Percentiles rank a stretch among this genome's conserved stretches.
phyloP scores from a whole-genome alignment of 2,329 filamentous ascomycete genomes.

The Xylaria polymorpha region DNA sequence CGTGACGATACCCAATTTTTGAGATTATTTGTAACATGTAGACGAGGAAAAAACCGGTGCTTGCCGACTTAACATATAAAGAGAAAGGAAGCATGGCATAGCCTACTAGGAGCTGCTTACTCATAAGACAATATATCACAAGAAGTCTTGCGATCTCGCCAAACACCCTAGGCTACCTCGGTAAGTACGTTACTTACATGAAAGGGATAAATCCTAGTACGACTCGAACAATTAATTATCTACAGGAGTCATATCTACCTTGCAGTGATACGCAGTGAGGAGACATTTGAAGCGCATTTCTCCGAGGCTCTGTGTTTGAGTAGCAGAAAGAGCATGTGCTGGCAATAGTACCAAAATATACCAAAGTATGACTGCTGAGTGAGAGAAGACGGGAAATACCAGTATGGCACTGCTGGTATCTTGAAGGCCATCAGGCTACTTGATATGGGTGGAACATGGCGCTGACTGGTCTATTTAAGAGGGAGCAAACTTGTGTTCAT shows the following conservation, averaged over 20 bases:
- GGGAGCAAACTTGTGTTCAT: not conserved
- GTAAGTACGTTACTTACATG: not conserved
- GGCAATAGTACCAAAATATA: not conserved
- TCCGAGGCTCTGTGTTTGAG: not conserved
- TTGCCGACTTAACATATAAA: not conserved
- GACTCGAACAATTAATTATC: not conserved
- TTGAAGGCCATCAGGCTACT: not conserved
- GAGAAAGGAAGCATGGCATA: not conserved
- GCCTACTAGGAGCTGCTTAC: slow-evolving; percentile 6
- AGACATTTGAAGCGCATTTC: not conserved
- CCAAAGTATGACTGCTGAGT: not conserved
- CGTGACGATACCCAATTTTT: slow-evolving; percentile 11
- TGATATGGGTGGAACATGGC: not conserved
- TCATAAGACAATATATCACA: slow-evolving; percentile 29
- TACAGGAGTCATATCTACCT: not conserved
- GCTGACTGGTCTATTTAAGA: not conserved
- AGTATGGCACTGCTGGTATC: no score
- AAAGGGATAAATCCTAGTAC: not conserved
- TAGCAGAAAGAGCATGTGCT: not conserved
- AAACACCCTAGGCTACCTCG: not conserved
- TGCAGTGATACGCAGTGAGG: not conserved
- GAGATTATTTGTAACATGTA: slow-evolving; percentile 15
- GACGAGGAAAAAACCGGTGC: slow-evolving; percentile 9
- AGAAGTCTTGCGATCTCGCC: slow-evolving; percentile 15
- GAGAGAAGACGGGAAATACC: not conserved